Conservation (phyloP, 352 stramenopile species). For the Globisporangium uncinulatum region DNA sequence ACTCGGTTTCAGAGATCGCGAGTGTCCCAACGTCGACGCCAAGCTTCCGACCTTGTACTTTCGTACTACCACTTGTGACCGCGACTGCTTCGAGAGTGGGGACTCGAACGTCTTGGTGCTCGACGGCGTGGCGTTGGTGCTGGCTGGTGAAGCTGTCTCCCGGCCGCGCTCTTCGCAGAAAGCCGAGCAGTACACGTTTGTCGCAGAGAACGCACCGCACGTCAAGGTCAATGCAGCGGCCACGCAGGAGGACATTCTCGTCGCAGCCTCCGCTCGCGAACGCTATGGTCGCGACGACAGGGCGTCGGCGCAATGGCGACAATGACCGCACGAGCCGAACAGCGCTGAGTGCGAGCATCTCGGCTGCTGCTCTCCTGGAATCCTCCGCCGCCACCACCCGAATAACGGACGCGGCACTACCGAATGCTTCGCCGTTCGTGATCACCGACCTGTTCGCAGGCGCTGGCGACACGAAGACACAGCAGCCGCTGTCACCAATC, state of each 20-base stretch:
- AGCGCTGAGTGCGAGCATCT: slow-evolving; percentile 31
- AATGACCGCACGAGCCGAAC: not conserved
- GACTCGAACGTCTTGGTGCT: too few species aligned
- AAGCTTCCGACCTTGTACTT: too few species aligned
- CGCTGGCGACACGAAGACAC: not conserved
- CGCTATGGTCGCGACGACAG: not conserved
- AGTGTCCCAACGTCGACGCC: too few species aligned
- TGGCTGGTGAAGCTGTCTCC: too few species aligned
- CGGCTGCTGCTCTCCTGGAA: slow-evolving; percentile 18
- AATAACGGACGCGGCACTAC: slow-evolving; percentile 2
- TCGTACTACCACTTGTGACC: too few species aligned
- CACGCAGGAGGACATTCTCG: not conserved
- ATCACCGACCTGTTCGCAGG: slow-evolving; percentile 28
- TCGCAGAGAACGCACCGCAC: too few species aligned
- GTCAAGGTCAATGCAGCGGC: too few species aligned
- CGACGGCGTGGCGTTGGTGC: too few species aligned
- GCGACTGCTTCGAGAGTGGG: too few species aligned
- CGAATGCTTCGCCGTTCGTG: slow-evolving; percentile 11
- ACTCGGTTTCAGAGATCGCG: too few species aligned
- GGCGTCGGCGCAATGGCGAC: not conserved
- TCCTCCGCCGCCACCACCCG: slow-evolving; percentile 2
- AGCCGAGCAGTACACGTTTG: too few species aligned
- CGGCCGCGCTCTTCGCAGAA: too few species aligned
- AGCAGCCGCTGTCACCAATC: slow-evolving; percentile 9
- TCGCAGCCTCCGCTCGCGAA: not conserved